Percentiles rank a stretch among this genome's conserved stretches.
Evolutionary conservation across 495 filamentous ascomycete genomes (phyloP).

Genomic region (Neurospora sp.): DNA sequence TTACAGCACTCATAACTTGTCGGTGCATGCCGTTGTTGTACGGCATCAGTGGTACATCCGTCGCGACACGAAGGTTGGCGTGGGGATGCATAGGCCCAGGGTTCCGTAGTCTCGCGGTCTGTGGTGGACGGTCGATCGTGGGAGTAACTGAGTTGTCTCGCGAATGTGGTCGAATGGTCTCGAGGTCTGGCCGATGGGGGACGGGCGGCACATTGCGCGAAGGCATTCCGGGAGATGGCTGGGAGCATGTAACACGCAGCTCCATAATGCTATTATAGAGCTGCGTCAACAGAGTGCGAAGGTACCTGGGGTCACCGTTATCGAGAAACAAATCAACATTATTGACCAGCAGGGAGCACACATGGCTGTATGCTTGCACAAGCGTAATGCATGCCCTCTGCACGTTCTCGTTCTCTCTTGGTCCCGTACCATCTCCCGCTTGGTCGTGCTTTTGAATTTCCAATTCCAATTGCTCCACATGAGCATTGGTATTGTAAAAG

Average conservation of each 20-base stretch:
- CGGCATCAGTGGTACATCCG: conserved; percentile 31
- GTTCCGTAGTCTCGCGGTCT: conserved; percentile 45
- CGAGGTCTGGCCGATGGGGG: conserved; percentile 19
- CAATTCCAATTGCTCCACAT: conserved; percentile 65
- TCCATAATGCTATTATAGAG: conserved; percentile 76
- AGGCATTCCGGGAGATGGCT: conserved; percentile 7
- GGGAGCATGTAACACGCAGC: conserved; percentile 41
- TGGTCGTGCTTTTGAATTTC: conserved; percentile 57
- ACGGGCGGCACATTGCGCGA: conserved; percentile 4
- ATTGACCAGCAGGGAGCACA: conserved; percentile 58
- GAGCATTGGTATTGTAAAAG: conserved; percentile 64
- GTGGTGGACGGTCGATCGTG: conserved; percentile 44
- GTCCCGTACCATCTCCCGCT: conserved; percentile 38
- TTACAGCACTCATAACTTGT: conserved; percentile 44
- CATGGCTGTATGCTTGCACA: conserved; percentile 65
- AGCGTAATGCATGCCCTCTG: conserved; percentile 56
- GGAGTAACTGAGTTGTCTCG: conserved; percentile 51
- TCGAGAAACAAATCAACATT: conserved; percentile 61
- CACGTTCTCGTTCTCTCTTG: conserved; percentile 55
- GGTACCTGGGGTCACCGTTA: conserved; percentile 66
- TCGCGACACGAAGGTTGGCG: conserved; percentile 40
- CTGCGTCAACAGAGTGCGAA: conserved; percentile 69
- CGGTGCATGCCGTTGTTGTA: conserved; percentile 34
- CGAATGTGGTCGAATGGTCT: conserved; percentile 33
- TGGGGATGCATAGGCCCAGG: conserved; percentile 30